A percentile compares a stretch with the other conserved stretches of the same genome.
Conservation (phyloP, 108 stramenopile species). For the Skeletonema potamos region DNA sequence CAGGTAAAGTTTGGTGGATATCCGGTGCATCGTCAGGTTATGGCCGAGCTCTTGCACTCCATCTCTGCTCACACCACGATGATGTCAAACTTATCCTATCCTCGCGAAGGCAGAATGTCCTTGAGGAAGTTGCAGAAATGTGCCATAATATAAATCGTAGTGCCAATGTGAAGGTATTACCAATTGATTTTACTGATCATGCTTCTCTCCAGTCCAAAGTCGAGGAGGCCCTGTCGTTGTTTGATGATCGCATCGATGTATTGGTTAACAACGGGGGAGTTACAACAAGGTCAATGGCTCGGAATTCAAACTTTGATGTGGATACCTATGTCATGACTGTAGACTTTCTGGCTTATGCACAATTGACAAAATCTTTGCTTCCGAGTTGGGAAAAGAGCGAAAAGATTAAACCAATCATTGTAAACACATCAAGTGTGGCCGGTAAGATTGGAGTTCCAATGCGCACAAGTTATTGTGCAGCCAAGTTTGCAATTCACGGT, state of each 20-base stretch:
- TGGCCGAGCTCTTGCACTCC: constrained; percentile 6
- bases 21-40: constrained; percentile 9
- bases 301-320: not conserved
- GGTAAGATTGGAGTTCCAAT: constrained; percentile 8
- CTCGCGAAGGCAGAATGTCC: not conserved
- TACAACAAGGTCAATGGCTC: constrained; percentile 6
- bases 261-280: constrained; percentile 13
- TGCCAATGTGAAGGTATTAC: not conserved
- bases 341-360: constrained; percentile 4
- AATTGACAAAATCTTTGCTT: constrained; percentile 12
- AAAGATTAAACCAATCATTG: not conserved
- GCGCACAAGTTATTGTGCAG: constrained; percentile 5
- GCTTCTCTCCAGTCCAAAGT: not conserved
- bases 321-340: not conserved
- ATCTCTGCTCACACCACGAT: constrained; percentile 3
- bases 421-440: constrained; percentile 12
- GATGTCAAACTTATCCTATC: constrained; percentile 6
- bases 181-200: constrained; percentile 5
- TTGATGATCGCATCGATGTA: constrained; percentile 1
- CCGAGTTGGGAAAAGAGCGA: constrained; percentile 1
- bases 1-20: constrained; percentile 7
- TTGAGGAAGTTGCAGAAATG: not conserved
- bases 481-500: constrained; percentile 5
- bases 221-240: constrained; percentile 1
- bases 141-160: not conserved